Base-by-base conservation (phyloP, 345 rosid genomes). In the Euclidium syriacum region DNA sequence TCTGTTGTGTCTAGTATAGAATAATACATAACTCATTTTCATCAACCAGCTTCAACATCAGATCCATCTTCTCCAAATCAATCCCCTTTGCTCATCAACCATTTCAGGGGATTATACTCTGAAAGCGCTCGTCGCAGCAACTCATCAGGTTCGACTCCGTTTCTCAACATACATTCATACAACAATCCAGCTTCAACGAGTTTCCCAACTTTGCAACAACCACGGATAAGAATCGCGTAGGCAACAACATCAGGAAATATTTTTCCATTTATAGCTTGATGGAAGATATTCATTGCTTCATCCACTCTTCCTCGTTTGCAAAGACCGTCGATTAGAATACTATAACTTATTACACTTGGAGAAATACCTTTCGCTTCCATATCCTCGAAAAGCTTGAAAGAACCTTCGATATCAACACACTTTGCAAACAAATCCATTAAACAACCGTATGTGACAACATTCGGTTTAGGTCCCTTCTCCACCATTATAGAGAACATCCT, bases 231-330 rank as follows among this genome's bases (percentile, higher is more conserved):
- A 72, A 82, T 78, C 0, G 66, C 15, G 60, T 75, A 75, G 38
- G 79, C 78, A 60, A 82, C 72, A 36, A 78, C 79, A 76, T 80
- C 84, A 34, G 82, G 79, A 67, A 82, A 30, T 43, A 82, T 11
- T 15, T 43, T 66, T 6, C 52, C 51, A 40, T 62, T 73, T 33
- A 73, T 24, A 33, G 79, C 87, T 41, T 63, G 72, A 32, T 25
- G 54, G 67, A 82, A 79, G 10, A 68, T 74, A 24, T 29, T 24
- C 4, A 58, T 70, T 55, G 82, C 84, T 68, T 79, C 75, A 40
- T 59, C 68, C 49, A 77, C 53, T 34, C 79, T 55, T 47, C 79
- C 80, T 35, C 48, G 73, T 60, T 73, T 75, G 78, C 82, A 82
- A 20, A 82, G 74, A 40, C 78, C 84, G 10, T 82, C 75, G 9